Evolutionary conservation across 257 asterid genomes (phyloP).

Genomic region (Nemophila menziesii): DNA sequence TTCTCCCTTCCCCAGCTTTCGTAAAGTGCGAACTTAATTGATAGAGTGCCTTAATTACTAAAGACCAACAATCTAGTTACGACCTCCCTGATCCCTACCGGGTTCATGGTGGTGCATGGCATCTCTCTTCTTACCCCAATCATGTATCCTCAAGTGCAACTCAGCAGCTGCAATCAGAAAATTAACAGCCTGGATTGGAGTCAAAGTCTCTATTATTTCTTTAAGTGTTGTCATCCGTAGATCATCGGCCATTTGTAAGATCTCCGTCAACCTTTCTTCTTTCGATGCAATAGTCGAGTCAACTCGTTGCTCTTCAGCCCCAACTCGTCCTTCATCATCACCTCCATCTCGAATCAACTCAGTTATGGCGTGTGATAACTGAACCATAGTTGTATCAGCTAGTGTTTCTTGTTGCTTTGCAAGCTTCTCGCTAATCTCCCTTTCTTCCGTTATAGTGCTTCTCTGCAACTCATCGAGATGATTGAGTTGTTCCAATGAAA

Average conservation of each 20-base stretch:
- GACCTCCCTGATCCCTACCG: no score
- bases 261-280: conserved; percentile 27
- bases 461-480: conserved; percentile 32
- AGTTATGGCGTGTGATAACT: conserved; percentile 29
- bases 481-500: conserved; percentile 24
- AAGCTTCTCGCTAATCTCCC: conserved; percentile 33
- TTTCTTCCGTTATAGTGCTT: conserved; percentile 31
- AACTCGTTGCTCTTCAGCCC: conserved; percentile 8
- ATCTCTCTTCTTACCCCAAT: conserved; percentile 51
- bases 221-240: conserved; percentile 43
- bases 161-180: conserved; percentile 70
- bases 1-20: no score
- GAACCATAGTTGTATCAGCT: conserved; percentile 46
- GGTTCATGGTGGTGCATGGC: conserved; percentile 2
- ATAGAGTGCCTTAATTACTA: no score
- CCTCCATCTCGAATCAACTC: conserved; percentile 27
- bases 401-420: conserved; percentile 50
- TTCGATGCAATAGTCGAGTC: conserved; percentile 20
- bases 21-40: no score
- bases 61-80: no score
- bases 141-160: conserved; percentile 65
- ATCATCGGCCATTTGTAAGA: conserved; percentile 42
- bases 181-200: conserved; percentile 38
- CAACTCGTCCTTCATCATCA: background rate
- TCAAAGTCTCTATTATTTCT: conserved; percentile 20